These are phyloP conservation scores for Capsella rubella DNA, from an alignment of 441 rosid genomes.

Conservation along the genomic window DNA sequence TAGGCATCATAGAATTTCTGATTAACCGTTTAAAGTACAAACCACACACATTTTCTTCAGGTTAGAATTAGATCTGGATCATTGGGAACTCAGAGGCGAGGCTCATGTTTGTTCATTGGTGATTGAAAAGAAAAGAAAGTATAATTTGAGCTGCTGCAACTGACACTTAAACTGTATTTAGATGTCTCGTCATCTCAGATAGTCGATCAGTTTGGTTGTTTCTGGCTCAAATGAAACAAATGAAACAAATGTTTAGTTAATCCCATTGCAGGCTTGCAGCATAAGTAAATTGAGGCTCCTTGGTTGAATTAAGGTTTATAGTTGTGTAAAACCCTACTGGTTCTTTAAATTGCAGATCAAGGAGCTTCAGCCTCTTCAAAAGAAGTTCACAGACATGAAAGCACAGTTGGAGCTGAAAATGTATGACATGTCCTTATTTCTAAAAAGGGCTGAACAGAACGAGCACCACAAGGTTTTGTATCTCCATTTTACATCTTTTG, in stretches of 20 bases:
- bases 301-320: neutral
- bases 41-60: neutral
- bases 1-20: constrained; percentile 11
- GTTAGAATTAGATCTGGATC: neutral
- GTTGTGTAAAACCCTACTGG: constrained; percentile 9
- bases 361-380: constrained; percentile 76
- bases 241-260: constrained; percentile 20
- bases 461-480: constrained; percentile 89
- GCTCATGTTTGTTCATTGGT: constrained; percentile 11
- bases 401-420: constrained; percentile 85
- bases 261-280: neutral
- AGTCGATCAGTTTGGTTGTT: constrained; percentile 25
- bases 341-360: constrained; percentile 66
- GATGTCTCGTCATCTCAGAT: constrained; percentile 16
- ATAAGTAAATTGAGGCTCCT: neutral
- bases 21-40: neutral
- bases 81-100: neutral
- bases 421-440: constrained; percentile 88
- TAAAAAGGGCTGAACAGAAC: constrained; percentile 92
- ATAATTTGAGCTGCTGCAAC: constrained; percentile 9
- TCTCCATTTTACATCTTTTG: neutral
- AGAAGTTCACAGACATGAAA: constrained; percentile 73
- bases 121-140: neutral
- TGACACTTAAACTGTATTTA: constrained; percentile 16
- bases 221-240: constrained; percentile 28